Base-by-base conservation (phyloP, 192 early-diverging fungal genomes). In the Mortierella antarctica region DNA sequence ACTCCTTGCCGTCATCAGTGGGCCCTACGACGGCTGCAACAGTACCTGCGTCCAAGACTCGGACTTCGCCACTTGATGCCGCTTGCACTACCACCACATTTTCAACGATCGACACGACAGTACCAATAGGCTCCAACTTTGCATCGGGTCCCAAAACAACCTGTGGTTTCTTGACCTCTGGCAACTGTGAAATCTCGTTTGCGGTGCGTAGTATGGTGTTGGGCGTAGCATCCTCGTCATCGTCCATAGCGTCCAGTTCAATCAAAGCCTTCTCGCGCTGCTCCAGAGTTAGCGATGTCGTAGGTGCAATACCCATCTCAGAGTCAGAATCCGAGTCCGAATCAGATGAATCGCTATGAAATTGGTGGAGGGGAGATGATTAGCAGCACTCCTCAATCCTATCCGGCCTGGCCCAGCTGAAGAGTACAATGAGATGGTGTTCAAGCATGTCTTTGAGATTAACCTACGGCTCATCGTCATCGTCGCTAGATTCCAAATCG, bases 1-100 rank as follows among this genome's bases (percentile, higher is more conserved):
- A 79, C n/a, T 88, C 86, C 5, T 47, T 23, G 31, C 64, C 55
- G 17, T 54, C 63, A 4, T 61, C 44, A 11, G 5, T 14, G 15
- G 40, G 21, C 42, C 48, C 48, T 39, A 45, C 18, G 8, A 79
- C 51, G 1, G 90, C 86, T 10, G 98, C 81, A 6, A 97, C 55
- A 12, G 88, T 92, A 17, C 93, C 97, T 0, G 83, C 67, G 72
- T 98, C 96, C 39, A 99, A 83, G 4, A 95, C 90, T 53, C 68
- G 83, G 52, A 69, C 50, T 53, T 87, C 86, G 20, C 73, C 90
- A 51, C 79, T 80, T 8, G 66, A 59, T 9, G 51, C 69, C 40
- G 88, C 81, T 70, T 91, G 79, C 13, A 99, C 86, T 0, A 95
- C 88, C 4, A 98, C 85, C 9, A 89, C 85, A 55, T 89, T 87